phyloP scores from a whole-genome alignment of 1,139 yeast species.

The Meyerozyma athensensis region DNA sequence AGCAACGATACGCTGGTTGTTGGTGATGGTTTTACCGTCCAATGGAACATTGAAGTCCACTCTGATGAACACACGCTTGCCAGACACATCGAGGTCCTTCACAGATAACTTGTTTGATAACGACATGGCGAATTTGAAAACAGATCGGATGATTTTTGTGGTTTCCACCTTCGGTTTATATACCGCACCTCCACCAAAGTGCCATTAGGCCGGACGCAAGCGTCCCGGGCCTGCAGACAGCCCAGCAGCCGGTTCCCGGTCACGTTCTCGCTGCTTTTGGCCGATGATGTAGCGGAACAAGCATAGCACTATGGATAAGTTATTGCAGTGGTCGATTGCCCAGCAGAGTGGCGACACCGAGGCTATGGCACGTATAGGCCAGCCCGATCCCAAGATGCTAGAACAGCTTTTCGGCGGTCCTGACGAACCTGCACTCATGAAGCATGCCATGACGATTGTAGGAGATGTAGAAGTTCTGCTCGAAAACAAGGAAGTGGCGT shows the following conservation, averaged over 20 bases:
- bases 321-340: slow-evolving; percentile 88
- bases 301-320: slow-evolving; percentile 62
- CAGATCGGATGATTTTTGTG: background rate
- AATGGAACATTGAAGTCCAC: slow-evolving; percentile 97
- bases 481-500: slow-evolving; percentile 67
- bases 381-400: slow-evolving; percentile 73
- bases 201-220: background rate
- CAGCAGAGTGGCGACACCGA: slow-evolving; percentile 67
- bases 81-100: slow-evolving; percentile 78
- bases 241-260: background rate
- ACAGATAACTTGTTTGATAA: slow-evolving; percentile 88
- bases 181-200: background rate
- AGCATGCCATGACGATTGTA: slow-evolving; percentile 61
- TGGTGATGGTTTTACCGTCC: slow-evolving; percentile 93
- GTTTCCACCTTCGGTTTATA: background rate
- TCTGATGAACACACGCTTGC: slow-evolving; percentile 92
- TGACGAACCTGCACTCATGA: slow-evolving; percentile 86
- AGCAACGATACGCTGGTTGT: slow-evolving; percentile 97
- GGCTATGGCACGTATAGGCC: slow-evolving; percentile 54
- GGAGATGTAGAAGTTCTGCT: slow-evolving; percentile 55
- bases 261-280: background rate
- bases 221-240: background rate
- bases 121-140: slow-evolving; percentile 51
- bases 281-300: no score
- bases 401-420: slow-evolving; percentile 78